Evolutionary conservation across 371 early-diverging fungal genomes (phyloP).

Genomic region (Mortierella sp.): DNA sequence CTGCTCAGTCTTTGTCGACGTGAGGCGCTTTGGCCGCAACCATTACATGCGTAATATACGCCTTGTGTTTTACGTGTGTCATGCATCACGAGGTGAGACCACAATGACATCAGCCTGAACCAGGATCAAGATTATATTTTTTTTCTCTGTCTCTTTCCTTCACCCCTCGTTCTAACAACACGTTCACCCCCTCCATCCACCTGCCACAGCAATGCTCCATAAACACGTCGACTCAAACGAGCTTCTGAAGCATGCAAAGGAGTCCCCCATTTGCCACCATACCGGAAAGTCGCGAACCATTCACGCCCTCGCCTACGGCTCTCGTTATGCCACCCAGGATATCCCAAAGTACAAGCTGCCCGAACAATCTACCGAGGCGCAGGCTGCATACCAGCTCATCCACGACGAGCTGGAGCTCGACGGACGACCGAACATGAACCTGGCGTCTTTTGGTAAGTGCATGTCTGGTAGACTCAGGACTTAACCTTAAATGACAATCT

Average conservation of each 20-base stretch:
- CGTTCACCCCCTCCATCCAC: no score
- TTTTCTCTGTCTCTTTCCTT: no score
- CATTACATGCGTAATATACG: no score
- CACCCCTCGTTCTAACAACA: no score
- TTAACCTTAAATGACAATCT: no score
- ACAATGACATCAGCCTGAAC: no score
- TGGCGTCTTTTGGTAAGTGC: slow-evolving; percentile 64
- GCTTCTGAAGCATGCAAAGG: slow-evolving; percentile 11
- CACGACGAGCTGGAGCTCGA: slow-evolving; percentile 73
- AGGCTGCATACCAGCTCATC: slow-evolving; percentile 68
- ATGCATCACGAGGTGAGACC: no score
- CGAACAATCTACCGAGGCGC: slow-evolving; percentile 56
- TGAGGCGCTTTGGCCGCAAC: no score
- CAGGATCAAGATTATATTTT: no score
- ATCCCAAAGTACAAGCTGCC: slow-evolving; percentile 64
- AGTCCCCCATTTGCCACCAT: not conserved
- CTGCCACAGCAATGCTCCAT: slow-evolving; percentile 47
- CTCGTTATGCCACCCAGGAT: slow-evolving; percentile 59
- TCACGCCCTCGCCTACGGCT: slow-evolving; percentile 61
- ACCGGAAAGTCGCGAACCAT: not conserved
- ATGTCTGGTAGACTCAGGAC: no score
- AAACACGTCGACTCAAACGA: slow-evolving; percentile 47
- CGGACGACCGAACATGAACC: slow-evolving; percentile 73
- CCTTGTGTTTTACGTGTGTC: no score
- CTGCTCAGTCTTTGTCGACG: no score